Evolutionary conservation across 78 protist species (phyloP), one percentile per base, ranked within the genome.

Genomic region (Neovahlkampfia damariscottae): DNA sequence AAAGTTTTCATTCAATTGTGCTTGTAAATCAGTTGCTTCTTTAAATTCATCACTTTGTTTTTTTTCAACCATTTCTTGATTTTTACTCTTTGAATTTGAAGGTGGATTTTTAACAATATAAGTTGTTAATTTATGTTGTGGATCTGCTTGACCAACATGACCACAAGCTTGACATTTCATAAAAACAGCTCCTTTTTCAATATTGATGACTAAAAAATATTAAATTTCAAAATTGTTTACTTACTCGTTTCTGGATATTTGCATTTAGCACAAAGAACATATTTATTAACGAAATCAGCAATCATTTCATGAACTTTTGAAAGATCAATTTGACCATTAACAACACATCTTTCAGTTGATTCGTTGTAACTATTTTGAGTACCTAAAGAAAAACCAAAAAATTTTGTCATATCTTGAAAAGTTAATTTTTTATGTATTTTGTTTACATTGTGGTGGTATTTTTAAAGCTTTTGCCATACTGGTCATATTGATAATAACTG

Each of bases 201-300:
- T n/a, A n/a, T n/a, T n/a, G n/a, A n/a, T n/a, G n/a, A n/a, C n/a
- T n/a, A n/a, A n/a, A n/a, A n/a, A n/a, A n/a, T n/a, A n/a, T n/a
- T n/a, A n/a, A n/a, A n/a, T n/a, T n/a, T n/a, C n/a, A n/a, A n/a
- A n/a, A n/a, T n/a, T n/a, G n/a, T n/a, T n/a, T n/a, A n/a, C 58
- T 27, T 3, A 35, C 28, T 31, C 3, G 85, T 82, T 30, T 76
- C 85, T 3, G 85, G 85, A 39, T 76, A 74, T n/a, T 78, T 35
- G 81, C 85, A 82, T 7, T 3, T 8, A 40, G 58, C 29, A 80
- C 85, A 82, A 2, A 74, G 76, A 38, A 82, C 85, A 40, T 76
- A 82, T 7, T 6, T 1, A 9, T 1, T 6, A 28, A 82, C 76
- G 74, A 77, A 82, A 32, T 77, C 29, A 41, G 8, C 35, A n/a